Percentiles rank a stretch among this genome's conserved stretches.
Evolutionary conservation across 2,329 filamentous ascomycete genomes (phyloP).

Genomic region (Diaporthe sp.): DNA sequence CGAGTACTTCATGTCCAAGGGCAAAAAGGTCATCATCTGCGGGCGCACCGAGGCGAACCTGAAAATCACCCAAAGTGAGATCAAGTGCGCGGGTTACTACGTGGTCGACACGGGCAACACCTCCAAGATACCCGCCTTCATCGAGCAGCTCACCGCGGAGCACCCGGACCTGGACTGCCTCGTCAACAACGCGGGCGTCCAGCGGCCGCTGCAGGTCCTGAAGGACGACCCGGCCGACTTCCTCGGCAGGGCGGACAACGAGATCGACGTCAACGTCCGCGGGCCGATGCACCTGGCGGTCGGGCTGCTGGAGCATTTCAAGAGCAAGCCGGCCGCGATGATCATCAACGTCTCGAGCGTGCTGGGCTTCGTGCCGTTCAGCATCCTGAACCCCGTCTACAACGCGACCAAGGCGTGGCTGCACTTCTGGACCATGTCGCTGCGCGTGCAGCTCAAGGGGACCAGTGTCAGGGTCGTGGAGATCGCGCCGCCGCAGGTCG

Average conservation of each 20-base stretch:
- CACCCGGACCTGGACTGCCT: slow-evolving; percentile 69
- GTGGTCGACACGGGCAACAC: slow-evolving; percentile 63
- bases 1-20: slow-evolving; percentile 57
- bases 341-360: slow-evolving; percentile 68
- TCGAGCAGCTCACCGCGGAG: slow-evolving; percentile 57
- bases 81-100: slow-evolving; percentile 64
- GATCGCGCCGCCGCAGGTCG: slow-evolving; percentile 67
- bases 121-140: slow-evolving; percentile 57
- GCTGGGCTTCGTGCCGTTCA: slow-evolving; percentile 65
- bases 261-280: slow-evolving; percentile 70
- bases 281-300: slow-evolving; percentile 69
- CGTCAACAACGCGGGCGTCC: slow-evolving; percentile 71
- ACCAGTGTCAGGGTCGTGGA: slow-evolving; percentile 63
- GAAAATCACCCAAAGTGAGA: slow-evolving; percentile 53
- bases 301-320: slow-evolving; percentile 62
- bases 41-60: slow-evolving; percentile 68
- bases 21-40: slow-evolving; percentile 64
- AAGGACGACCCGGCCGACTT: slow-evolving; percentile 56
- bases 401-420: slow-evolving; percentile 71
- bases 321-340: slow-evolving; percentile 52
- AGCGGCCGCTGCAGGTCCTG: slow-evolving; percentile 62
- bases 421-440: slow-evolving; percentile 68
- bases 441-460: slow-evolving; percentile 62
- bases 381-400: slow-evolving; percentile 69
- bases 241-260: slow-evolving; percentile 64